Evolutionary conservation across 306 rosid genomes (phyloP), one percentile per base, ranked within the genome.

Genomic region (Vachellia collinsii): DNA sequence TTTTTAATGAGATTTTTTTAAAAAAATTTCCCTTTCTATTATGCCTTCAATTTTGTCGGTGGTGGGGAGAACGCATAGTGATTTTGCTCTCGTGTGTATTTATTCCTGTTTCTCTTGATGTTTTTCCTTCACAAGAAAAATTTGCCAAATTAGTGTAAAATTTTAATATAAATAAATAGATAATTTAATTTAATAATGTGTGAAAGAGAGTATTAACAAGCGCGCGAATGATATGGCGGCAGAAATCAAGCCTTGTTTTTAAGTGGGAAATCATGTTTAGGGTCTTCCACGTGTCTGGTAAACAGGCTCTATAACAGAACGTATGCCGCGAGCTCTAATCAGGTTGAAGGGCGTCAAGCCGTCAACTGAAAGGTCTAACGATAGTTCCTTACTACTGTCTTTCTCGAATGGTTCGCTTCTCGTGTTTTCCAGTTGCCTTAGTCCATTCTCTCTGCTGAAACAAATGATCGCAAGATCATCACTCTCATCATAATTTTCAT

Each of bases 371-470:
- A 9, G 71, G 48, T 65, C 53, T 6, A 6, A 11, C 17, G 0
- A 29, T 2, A 38, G 25, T 73, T 61, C 51, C 41, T 41, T 8
- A 17, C 72, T 8, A 17, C 72, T 56, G 22, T 23, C 11, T 36
- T 79, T 54, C 65, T 76, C 23, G 11, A 61, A 11, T 63, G 82
- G 83, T 79, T 84, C n/a, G 78, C 41, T 4, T 69, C 48, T 69
- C 37, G 51, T 11, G 29, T 3, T 43, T 20, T 12, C 38, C 6
- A 4, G 16, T 46, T 4, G 25, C 41, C 59, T 70, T 25, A 6
- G 10, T 42, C 53, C 25, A 20, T 44, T 76, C 5, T 13, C 5
- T 13, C 8, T 38, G 9, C 44, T 67, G 9, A 23, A 25, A 4
- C 6, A 16, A 41, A 3, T 79, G 19, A 48, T 72, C 12, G 16